phyloP scores from a whole-genome alignment of 768 basidiomycete species.

The Boletus insuetus region DNA sequence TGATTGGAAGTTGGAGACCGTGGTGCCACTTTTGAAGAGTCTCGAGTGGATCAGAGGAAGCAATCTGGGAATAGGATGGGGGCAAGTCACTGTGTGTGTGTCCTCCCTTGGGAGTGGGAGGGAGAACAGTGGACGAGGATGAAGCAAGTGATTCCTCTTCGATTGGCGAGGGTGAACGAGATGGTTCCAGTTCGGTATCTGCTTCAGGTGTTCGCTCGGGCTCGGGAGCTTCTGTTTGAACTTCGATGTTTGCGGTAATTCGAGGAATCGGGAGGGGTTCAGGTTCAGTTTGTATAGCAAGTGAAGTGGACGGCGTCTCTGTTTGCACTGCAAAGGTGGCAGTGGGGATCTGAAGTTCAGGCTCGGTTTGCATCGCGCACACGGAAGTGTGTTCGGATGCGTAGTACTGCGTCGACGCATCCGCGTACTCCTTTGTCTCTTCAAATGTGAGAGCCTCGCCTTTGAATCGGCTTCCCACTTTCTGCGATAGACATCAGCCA shows the following conservation, averaged over 20 bases:
- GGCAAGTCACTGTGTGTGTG: conserved; percentile 51
- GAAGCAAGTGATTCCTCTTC: conserved; percentile 61
- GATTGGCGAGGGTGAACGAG: conserved; percentile 45
- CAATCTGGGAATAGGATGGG: conserved; percentile 67
- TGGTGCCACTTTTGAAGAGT: conserved; percentile 70
- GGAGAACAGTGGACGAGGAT: conserved; percentile 70
- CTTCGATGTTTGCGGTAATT: conserved; percentile 48
- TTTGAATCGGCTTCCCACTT: conserved; percentile 61
- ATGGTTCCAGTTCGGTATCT: conserved; percentile 27
- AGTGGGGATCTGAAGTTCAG: conserved; percentile 47
- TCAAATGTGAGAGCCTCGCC: conserved; percentile 44
- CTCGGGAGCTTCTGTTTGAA: conserved; percentile 55
- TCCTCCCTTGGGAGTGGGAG: conserved; percentile 62
- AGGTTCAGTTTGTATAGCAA: conserved; percentile 40
- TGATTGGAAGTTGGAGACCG: conserved; percentile 47
- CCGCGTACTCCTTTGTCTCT: conserved; percentile 73
- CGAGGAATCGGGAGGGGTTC: conserved; percentile 32
- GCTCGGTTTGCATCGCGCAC: conserved; percentile 59
- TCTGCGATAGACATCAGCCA: conserved; percentile 40
- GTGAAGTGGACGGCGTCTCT: conserved; percentile 31
- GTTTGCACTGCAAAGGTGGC: conserved; percentile 58
- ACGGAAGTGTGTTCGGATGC: conserved; percentile 47
- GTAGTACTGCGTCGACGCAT: conserved; percentile 72
- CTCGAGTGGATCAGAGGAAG: conserved; percentile 50
- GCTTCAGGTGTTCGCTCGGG: conserved; percentile 37